Percentiles rank a stretch among this genome's conserved stretches.
Conservation (phyloP, 2,329 filamentous ascomycete species). For the Fusarium sp. region DNA sequence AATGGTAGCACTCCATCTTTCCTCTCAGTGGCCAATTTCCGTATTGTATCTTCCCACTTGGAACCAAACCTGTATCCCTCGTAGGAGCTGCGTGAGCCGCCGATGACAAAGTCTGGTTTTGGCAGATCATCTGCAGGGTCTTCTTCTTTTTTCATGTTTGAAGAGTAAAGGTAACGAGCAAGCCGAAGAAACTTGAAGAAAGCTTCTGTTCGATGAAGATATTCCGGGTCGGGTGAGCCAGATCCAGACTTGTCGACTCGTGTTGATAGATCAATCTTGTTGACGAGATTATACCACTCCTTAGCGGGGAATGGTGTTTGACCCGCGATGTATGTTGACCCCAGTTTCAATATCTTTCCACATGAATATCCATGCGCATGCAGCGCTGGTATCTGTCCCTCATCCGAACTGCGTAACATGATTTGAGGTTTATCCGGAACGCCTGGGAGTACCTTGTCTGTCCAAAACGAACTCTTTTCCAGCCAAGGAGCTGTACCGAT, state of each 20-base stretch:
- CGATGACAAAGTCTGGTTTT: not conserved
- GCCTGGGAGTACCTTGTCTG: fast-evolving
- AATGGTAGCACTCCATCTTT: not conserved
- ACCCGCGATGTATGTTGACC: not conserved
- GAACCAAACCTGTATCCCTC: not conserved
- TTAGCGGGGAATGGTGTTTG: not conserved
- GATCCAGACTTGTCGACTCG: not conserved
- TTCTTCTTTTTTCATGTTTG: not conserved
- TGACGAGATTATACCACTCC: not conserved
- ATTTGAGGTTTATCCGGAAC: not conserved
- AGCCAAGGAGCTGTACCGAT: not conserved
- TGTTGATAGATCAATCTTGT: not conserved
- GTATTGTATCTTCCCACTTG: not conserved
- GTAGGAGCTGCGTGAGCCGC: not conserved
- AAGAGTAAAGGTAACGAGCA: not conserved
- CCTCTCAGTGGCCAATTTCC: not conserved
- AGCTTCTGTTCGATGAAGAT: not conserved
- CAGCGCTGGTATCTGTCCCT: not conserved
- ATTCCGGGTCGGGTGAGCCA: fast-evolving
- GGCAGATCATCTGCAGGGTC: no score
- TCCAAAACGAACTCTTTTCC: not conserved
- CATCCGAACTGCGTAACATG: fast-evolving
- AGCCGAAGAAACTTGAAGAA: not conserved
- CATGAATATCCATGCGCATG: not conserved
- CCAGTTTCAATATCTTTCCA: not conserved